Evolutionary conservation across 140 eudicot genomes (phyloP), one percentile per base, ranked within the genome.

Genomic region (Anethum foeniculum): DNA sequence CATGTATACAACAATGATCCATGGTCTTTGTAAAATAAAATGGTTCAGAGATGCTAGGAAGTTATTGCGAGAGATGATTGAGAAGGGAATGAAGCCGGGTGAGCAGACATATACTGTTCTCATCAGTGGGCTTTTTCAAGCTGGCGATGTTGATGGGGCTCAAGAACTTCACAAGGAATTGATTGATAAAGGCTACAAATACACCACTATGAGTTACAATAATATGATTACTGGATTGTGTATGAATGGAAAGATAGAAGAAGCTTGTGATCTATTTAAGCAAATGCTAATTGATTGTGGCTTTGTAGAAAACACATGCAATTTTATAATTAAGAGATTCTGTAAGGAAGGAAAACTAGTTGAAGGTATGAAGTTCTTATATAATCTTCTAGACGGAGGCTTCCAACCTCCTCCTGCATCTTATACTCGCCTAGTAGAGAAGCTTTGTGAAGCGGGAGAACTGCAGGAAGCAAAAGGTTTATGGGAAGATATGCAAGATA

Each of bases 1-100:
- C 58, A 92, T 92, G 97, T 94, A 94, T 83, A 88, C 92, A 46
- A 86, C 89, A 18, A 90, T 94, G 88, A 91, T 94, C 43, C 84
- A 85, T 28, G 93, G 97, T 58, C 89, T 94, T 80, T 92, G 97
- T 89, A 81, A 85, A 80, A 83, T 84, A 77, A 85, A 83, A 60
- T 81, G 84, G 90, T 34, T 91, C 75, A 87, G 84, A 52, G 91
- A 90, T 32, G 98, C 98, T 13, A 80, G 87, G 83, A 92, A 87
- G 25, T 67, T 94, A 69, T 94, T 93, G 93, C 84, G 69, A 80
- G 98, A 94, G 84, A 94, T 94, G 98, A 89, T 86, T 73, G 75
- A 79, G 44, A 92, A 92, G 46, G 97, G 96, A 69, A 64, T 94
- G 21, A 6, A 68, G 74, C 97, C 96, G 4, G 81, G 88, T 71